phyloP scores from a whole-genome alignment of 257 asterid species.

The Lavandula angustifolia region DNA sequence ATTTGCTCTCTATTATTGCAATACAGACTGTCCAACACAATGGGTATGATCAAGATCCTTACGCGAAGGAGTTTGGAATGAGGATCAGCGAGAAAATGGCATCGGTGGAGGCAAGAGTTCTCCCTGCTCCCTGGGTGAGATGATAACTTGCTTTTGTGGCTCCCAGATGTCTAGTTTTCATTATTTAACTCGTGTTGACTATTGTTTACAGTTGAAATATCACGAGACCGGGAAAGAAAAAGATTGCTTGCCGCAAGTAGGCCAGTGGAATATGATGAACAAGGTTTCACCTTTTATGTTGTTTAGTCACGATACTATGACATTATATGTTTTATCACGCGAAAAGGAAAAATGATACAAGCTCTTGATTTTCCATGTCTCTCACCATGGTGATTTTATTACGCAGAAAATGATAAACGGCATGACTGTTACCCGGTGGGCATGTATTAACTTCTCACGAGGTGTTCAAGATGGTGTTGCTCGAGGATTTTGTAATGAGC shows the following conservation, averaged over 20 bases:
- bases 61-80: conserved; percentile 93
- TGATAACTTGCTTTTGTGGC: conserved; percentile 3
- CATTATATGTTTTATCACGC: neutral
- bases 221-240: conserved; percentile 93
- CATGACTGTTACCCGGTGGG: conserved; percentile 96
- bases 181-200: conserved; percentile 20
- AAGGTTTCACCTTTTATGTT: conserved; percentile 53
- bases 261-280: conserved; percentile 99
- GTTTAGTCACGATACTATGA: neutral
- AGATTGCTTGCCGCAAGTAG: conserved; percentile 96
- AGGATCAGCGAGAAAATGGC: conserved; percentile 81
- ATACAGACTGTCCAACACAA: conserved; percentile 88
- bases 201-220: conserved; percentile 70
- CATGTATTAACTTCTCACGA: conserved; percentile 95
- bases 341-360: neutral
- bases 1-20: conserved; percentile 9
- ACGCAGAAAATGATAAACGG: conserved; percentile 97
- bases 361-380: neutral
- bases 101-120: conserved; percentile 93
- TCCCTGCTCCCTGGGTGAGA: conserved; percentile 99
- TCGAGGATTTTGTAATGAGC: conserved; percentile 91
- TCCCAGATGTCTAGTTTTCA: neutral
- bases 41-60: conserved; percentile 83
- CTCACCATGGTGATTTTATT: conserved; percentile 21
- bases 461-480: conserved; percentile 95